Conservation (phyloP, 1,284 basidiomycete genomes). For the Dichomitus squalens region DNA sequence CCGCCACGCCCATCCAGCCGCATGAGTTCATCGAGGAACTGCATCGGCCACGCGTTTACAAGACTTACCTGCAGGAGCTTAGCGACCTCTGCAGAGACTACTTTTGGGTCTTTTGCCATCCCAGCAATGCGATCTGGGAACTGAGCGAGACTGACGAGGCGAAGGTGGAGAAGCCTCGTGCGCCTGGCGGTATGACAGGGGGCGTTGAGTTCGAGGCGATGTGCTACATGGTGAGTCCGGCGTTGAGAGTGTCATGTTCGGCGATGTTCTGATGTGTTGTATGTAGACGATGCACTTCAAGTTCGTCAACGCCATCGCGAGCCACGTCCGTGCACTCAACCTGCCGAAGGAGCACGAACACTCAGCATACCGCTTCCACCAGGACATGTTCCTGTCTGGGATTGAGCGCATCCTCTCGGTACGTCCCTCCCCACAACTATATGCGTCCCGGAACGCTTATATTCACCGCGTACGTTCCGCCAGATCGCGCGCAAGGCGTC, state of each 20-base stretch:
- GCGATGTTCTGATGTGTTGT: not conserved
- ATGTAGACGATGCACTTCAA: slow-evolving; percentile 81
- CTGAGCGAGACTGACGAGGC: slow-evolving; percentile 80
- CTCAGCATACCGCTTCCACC: slow-evolving; percentile 81
- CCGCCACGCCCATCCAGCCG: slow-evolving; percentile 65
- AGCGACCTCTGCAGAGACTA: slow-evolving; percentile 92
- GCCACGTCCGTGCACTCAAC: slow-evolving; percentile 61
- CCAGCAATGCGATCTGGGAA: slow-evolving; percentile 89
- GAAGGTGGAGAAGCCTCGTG: slow-evolving; percentile 87
- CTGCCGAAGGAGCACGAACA: slow-evolving; percentile 67
- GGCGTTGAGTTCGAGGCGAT: slow-evolving; percentile 99
- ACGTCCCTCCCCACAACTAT: slow-evolving; percentile 20
- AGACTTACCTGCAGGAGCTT: slow-evolving; percentile 88
- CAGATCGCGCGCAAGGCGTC: slow-evolving; percentile 94
- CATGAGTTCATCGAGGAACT: slow-evolving; percentile 90
- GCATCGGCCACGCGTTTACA: slow-evolving; percentile 86
- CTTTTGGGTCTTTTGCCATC: slow-evolving; percentile 99
- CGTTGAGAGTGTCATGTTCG: not conserved
- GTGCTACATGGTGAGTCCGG: slow-evolving; percentile 76
- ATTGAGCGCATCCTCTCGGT: slow-evolving; percentile 83
- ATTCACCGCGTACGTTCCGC: not conserved
- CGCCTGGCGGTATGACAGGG: slow-evolving; percentile 97
- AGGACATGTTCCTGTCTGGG: slow-evolving; percentile 85
- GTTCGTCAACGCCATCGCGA: slow-evolving; percentile 78
- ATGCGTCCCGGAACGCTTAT: not conserved